phyloP scores from a whole-genome alignment of 257 asterid genomes.

The Primulina huaijiensis region DNA sequence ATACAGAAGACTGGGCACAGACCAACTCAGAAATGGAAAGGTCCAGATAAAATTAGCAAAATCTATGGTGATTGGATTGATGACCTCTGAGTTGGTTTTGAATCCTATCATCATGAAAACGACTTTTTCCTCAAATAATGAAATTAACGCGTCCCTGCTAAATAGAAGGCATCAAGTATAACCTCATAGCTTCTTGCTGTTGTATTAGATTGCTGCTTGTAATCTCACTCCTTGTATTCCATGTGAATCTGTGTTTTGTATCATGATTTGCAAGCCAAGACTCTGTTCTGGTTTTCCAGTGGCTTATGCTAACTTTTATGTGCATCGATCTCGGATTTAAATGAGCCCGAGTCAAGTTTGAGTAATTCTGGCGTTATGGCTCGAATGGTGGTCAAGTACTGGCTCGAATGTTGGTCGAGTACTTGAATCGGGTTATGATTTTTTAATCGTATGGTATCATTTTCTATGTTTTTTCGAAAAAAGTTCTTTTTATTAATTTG shows the following conservation, averaged over 20 bases:
- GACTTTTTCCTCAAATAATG: neutral
- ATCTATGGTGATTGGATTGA: conserved; percentile 74
- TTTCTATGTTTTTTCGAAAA: too few relatives aligned
- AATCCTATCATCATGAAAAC: neutral
- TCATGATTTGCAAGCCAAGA: neutral
- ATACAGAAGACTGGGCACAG: conserved; percentile 35
- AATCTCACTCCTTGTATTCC: neutral
- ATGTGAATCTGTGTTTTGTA: neutral
- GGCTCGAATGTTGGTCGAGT: neutral
- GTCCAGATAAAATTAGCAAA: conserved; percentile 73
- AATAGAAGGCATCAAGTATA: neutral
- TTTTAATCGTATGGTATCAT: neutral
- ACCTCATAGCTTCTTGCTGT: neutral
- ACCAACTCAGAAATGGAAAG: conserved; percentile 46
- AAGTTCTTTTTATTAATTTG: too few relatives aligned
- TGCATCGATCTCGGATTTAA: neutral
- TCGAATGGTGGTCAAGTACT: too few relatives aligned
- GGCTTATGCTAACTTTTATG: neutral
- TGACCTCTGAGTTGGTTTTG: conserved; percentile 40
- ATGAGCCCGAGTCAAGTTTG: neutral
- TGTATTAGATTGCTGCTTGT: neutral
- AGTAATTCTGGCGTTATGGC: neutral
- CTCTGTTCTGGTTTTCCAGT: neutral
- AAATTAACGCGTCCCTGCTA: neutral
- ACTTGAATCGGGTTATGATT: neutral